These are phyloP conservation scores for Rhizopogon vinicolor DNA, from an alignment of 768 basidiomycete species.

Conservation along the genomic window DNA sequence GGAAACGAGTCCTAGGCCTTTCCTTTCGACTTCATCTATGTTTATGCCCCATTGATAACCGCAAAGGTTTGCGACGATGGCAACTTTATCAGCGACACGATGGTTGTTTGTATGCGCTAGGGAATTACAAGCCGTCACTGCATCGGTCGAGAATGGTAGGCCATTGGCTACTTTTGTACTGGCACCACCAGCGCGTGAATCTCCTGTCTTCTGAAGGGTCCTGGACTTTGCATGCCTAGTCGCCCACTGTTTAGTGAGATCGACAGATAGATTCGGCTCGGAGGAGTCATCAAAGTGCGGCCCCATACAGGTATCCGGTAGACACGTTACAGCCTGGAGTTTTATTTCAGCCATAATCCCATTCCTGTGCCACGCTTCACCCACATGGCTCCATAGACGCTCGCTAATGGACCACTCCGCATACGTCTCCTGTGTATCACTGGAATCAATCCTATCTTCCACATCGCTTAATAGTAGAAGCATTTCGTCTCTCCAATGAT, in stretches of 20 bases:
- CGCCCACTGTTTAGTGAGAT: not conserved
- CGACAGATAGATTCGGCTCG: not conserved
- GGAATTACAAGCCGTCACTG: not conserved
- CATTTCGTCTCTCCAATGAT: not conserved
- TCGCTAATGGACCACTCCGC: not conserved
- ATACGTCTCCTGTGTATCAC: too few relatives aligned
- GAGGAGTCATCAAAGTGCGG: not conserved
- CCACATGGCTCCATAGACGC: not conserved
- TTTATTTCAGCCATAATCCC: not conserved
- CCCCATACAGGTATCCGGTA: not conserved
- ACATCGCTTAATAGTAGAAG: not conserved
- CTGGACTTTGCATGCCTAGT: not conserved
- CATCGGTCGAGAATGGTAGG: not conserved
- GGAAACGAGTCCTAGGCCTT: too few relatives aligned
- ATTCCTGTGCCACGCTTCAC: not conserved
- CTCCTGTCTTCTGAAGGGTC: not conserved
- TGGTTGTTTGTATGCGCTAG: not conserved
- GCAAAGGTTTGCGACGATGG: not conserved
- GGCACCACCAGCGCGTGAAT: not conserved
- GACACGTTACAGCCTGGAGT: not conserved
- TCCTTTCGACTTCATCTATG: too few relatives aligned
- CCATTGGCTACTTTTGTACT: not conserved
- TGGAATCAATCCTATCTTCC: too few relatives aligned
- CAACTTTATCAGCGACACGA: not conserved
- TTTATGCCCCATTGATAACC: too few relatives aligned